Evolutionary conservation across 2,329 filamentous ascomycete genomes (phyloP).

Genomic region (Penicillium sp.): DNA sequence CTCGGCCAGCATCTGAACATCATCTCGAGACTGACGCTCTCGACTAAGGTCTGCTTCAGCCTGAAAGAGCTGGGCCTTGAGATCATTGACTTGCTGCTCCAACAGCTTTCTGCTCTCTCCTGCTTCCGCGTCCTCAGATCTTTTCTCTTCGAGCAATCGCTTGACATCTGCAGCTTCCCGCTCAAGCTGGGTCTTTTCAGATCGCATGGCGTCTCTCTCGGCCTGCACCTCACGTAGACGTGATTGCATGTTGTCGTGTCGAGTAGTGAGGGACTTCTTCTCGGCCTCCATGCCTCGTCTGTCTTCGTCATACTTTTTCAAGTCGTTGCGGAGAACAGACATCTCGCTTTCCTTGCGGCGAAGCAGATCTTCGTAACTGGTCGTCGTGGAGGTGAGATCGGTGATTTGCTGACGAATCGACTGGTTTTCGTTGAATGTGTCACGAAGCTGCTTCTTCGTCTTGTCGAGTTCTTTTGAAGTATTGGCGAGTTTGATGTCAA

Average conservation of each 20-base stretch:
- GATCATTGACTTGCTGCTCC: conserved; percentile 81
- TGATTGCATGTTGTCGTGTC: conserved; percentile 76
- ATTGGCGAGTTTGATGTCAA: conserved; percentile 78
- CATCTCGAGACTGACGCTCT: conserved; percentile 89
- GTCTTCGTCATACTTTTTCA: conserved; percentile 80
- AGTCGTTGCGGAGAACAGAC: conserved; percentile 77
- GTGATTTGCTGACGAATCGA: conserved; percentile 82
- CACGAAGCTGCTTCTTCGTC: conserved; percentile 71
- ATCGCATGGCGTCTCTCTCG: conserved; percentile 81
- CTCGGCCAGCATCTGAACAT: conserved; percentile 86
- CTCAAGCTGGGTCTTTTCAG: conserved; percentile 80
- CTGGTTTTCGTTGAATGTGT: conserved; percentile 76
- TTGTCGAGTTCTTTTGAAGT: conserved; percentile 78
- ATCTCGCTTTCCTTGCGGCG: conserved; percentile 93
- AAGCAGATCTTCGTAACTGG: conserved; percentile 92
- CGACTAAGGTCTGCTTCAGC: conserved; percentile 86
- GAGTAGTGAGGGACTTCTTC: conserved; percentile 66
- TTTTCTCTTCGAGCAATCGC: conserved; percentile 78
- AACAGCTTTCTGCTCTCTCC: conserved; percentile 78
- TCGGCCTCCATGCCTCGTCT: conserved; percentile 77
- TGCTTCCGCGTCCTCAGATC: conserved; percentile 86
- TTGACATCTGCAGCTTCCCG: conserved; percentile 89
- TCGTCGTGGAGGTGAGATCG: conserved; percentile 86
- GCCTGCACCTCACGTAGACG: conserved; percentile 83
- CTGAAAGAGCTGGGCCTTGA: conserved; percentile 82